Conservation (phyloP, 371 early-diverging fungal genomes). For the Mortierella sp. region DNA sequence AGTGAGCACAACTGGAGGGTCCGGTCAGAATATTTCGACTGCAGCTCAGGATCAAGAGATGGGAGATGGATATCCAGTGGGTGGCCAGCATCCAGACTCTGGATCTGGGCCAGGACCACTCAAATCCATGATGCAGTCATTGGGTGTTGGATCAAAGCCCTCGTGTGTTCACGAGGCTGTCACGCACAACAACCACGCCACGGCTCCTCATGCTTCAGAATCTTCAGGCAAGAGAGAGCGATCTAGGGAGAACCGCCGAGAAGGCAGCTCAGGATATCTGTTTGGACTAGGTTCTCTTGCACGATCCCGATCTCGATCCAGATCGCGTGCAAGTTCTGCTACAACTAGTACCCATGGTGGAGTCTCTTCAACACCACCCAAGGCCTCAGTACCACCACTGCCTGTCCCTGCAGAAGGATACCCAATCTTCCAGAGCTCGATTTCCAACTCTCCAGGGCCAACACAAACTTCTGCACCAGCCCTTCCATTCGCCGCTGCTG, state of each 20-base stretch:
- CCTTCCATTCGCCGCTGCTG: not conserved
- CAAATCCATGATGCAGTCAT: conserved; percentile 42
- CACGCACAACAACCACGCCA: too few relatives aligned
- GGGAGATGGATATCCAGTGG: not conserved
- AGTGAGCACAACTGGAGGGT: not conserved
- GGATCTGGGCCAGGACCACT: conserved; percentile 22
- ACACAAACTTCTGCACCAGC: not conserved
- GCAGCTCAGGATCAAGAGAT: conserved; percentile 8
- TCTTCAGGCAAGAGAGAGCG: conserved; percentile 14
- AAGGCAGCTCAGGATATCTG: conserved; percentile 39
- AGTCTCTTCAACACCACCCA: not conserved
- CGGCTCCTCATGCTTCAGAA: not conserved
- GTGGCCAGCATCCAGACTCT: not conserved
- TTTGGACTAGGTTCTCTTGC: conserved; percentile 35
- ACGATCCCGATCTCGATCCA: conserved; percentile 30
- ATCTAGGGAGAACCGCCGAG: conserved; percentile 24
- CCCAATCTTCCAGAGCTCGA: too few relatives aligned
- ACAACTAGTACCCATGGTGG: not conserved
- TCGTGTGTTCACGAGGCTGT: too few relatives aligned
- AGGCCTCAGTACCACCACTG: not conserved
- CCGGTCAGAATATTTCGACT: not conserved
- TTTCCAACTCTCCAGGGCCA: too few relatives aligned
- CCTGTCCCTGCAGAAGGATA: not conserved
- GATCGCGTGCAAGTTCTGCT: conserved; percentile 34
- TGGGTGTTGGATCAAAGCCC: conserved; percentile 28